phyloP scores from a whole-genome alignment of 169 alveolate species.

The Cryptosporidium ubiquitum region DNA sequence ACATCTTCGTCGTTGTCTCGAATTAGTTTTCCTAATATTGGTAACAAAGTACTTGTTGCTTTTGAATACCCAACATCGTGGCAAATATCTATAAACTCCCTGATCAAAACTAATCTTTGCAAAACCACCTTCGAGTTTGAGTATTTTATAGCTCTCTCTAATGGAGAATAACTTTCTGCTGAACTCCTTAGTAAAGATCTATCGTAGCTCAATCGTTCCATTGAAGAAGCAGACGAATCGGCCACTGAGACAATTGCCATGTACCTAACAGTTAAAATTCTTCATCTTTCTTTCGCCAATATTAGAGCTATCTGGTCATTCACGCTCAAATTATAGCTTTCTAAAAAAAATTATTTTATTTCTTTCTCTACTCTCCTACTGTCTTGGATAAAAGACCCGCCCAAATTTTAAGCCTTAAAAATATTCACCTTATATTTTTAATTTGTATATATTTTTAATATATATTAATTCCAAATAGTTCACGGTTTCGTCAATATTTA shows the following conservation, averaged over 20 bases:
- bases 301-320: slow-evolving; percentile 3
- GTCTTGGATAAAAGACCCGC: slow-evolving; percentile 67
- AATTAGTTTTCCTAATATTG: slow-evolving; percentile 18
- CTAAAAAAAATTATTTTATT: not conserved
- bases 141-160: slow-evolving; percentile 68
- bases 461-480: not conserved
- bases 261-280: slow-evolving; percentile 11
- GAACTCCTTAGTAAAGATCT: slow-evolving; percentile 41
- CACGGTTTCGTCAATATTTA: not conserved
- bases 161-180: slow-evolving; percentile 49
- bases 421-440: not conserved
- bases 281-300: not conserved
- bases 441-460: not conserved
- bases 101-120: slow-evolving; percentile 64
- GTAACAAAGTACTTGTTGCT: slow-evolving; percentile 38
- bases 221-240: slow-evolving; percentile 25
- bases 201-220: slow-evolving; percentile 61
- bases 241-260: slow-evolving; percentile 12
- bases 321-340: slow-evolving; percentile 6
- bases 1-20: slow-evolving; percentile 71
- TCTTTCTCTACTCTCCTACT: slow-evolving; percentile 2
- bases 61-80: slow-evolving; percentile 70
- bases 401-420: not conserved
- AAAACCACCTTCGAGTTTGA: slow-evolving; percentile 64
- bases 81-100: slow-evolving; percentile 72